Base-by-base conservation (phyloP, 106 monocot species). In the Alisma plantagoaquatica region DNA sequence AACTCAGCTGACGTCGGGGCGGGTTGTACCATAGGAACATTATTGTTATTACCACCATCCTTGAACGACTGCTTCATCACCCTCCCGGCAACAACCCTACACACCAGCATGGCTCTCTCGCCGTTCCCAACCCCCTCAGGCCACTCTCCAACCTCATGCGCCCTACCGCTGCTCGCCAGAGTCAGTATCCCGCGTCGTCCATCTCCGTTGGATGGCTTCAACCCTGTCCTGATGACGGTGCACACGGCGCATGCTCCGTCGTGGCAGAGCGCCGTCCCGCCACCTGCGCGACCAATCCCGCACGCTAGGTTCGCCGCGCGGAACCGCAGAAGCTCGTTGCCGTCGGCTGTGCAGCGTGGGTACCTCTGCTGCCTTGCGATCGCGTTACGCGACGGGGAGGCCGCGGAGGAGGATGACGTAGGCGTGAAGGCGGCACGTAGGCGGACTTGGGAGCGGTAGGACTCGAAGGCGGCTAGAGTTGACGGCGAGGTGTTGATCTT, bases 51-150 rank as follows among this genome's bases (percentile, higher is more conserved):
- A n/a, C n/a, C n/a, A n/a, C n/a, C n/a, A n/a, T n/a, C n/a, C n/a
- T n/a, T n/a, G n/a, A n/a, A n/a, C n/a, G n/a, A n/a, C n/a, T 17
- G 46, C 69, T 61, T 77, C 65, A 68, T 73, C 55, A 90, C 80
- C 19, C 83, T 77, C n/a, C 90, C 83, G 10, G 84, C 83, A 27
- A 90, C 74, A 43, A 90, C 90, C 51, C 90, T 59, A 62, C 90
- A 90, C 3, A 90, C 74, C 55, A 84, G 53, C 90, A 90, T 77
- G 1, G 80, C 89, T 31, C 74, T 74, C 61, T 60, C 71, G 29
- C 64, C 61, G 11, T n/a, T n/a, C n/a, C 71, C 68, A 25, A 66
- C 66, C 5, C 16, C n/a, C 8, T 52, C 16, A 4, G 51, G 21
- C 33, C 54, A 15, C n/a, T n/a, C n/a, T 6, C 54, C 72, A 25